Evolutionary conservation across 805 yeast species (phyloP).

Genomic region (Blastobotrys attinorum): DNA sequence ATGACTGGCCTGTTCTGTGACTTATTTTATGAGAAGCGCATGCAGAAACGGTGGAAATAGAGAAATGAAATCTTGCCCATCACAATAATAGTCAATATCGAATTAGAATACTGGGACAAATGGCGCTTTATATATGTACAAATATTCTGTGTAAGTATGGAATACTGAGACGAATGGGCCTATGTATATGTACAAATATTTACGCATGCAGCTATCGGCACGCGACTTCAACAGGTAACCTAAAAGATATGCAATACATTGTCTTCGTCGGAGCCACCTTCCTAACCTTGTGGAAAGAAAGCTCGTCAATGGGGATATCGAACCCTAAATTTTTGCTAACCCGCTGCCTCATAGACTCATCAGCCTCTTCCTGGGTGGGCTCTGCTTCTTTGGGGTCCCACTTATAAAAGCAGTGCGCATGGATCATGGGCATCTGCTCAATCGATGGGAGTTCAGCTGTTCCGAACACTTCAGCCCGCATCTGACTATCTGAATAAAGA

Average conservation of each 20-base stretch:
- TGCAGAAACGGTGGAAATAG: no score
- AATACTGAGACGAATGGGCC: no score
- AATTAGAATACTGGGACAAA: no score
- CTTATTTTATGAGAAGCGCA: no score
- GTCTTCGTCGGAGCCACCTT: constrained; percentile 95
- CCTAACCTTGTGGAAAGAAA: constrained; percentile 76
- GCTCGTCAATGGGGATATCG: constrained; percentile 37
- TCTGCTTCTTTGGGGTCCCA: constrained; percentile 67
- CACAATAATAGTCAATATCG: no score
- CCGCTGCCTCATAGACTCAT: constrained; percentile 54
- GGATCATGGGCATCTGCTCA: constrained; percentile 52
- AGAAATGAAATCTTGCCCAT: no score
- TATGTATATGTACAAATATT: no score
- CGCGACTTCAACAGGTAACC: constrained; percentile 40
- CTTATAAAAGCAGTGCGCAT: constrained; percentile 91
- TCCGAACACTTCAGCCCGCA: constrained; percentile 12
- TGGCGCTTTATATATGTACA: no score
- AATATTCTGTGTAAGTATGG: no score
- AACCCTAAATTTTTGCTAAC: constrained; percentile 40
- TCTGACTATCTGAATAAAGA: constrained; percentile 39
- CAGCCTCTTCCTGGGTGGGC: constrained; percentile 61
- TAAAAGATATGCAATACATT: constrained; percentile 84
- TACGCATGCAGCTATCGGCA: no score
- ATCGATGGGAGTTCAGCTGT: constrained; percentile 14
- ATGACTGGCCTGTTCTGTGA: no score